Evolutionary conservation across 192 early-diverging fungal genomes (phyloP).

Genomic region (Umbelopsis ramanniana): DNA sequence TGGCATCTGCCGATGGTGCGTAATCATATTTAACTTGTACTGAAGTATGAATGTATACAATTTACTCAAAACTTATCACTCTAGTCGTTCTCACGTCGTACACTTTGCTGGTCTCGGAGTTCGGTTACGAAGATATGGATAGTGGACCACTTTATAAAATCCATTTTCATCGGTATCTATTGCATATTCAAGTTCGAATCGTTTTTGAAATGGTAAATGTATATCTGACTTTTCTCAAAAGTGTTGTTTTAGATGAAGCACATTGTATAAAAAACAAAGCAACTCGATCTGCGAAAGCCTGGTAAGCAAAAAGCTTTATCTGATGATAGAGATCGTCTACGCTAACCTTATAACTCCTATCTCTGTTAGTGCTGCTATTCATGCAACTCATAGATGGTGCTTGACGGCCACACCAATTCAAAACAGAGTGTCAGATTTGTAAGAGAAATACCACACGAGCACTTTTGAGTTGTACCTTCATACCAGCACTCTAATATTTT

Average conservation of each 20-base stretch:
- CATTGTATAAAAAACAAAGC: slow-evolving; percentile 61
- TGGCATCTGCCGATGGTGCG: slow-evolving; percentile 55
- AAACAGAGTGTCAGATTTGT: slow-evolving; percentile 68
- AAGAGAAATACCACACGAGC: neutral
- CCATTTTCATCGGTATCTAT: slow-evolving; percentile 40
- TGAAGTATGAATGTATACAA: neutral
- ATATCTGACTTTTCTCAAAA: neutral
- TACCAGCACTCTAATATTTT: neutral
- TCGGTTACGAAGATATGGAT: neutral
- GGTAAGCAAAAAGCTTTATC: slow-evolving; percentile 15
- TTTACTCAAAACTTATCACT: too few relatives aligned
- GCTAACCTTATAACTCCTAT: neutral
- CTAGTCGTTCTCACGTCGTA: slow-evolving; percentile 58
- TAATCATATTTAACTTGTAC: neutral
- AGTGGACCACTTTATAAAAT: slow-evolving; percentile 38
- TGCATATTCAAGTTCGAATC: neutral
- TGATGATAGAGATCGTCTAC: neutral
- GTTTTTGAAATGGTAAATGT: neutral
- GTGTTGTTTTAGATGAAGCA: slow-evolving; percentile 63
- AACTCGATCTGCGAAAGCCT: slow-evolving; percentile 49
- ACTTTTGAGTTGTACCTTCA: neutral
- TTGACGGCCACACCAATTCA: slow-evolving; percentile 64
- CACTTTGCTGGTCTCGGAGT: slow-evolving; percentile 38
- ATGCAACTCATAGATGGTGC: slow-evolving; percentile 64
- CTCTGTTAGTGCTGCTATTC: slow-evolving; percentile 37